Evolutionary conservation across 1,284 basidiomycete species (phyloP).

Genomic region (Rhodotorula sp.): DNA sequence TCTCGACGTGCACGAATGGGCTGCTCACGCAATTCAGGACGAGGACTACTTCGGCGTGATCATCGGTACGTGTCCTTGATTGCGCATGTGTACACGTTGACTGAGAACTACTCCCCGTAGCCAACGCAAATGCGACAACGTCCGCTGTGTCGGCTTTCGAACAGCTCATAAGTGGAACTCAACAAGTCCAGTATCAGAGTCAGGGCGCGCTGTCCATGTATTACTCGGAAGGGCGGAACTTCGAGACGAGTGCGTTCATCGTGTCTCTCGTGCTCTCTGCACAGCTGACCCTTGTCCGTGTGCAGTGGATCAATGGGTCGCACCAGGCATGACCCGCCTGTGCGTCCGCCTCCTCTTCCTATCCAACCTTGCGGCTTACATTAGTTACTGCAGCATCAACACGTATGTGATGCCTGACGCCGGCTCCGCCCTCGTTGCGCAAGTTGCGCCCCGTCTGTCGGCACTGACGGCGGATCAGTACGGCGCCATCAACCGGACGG

Average conservation of each 20-base stretch:
- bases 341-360: slow-evolving; percentile 15
- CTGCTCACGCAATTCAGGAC: slow-evolving; percentile 41
- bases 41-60: slow-evolving; percentile 49
- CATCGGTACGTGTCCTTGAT: slow-evolving; percentile 26
- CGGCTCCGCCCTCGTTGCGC: slow-evolving; percentile 37
- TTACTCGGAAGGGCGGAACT: slow-evolving; percentile 48
- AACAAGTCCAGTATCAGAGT: neutral
- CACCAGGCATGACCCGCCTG: slow-evolving; percentile 39
- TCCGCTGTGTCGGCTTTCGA: slow-evolving; percentile 40
- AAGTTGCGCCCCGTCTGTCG: slow-evolving; percentile 41
- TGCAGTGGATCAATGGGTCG: slow-evolving; percentile 47
- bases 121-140: slow-evolving; percentile 48
- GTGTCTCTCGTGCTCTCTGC: neutral
- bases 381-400: slow-evolving; percentile 2
- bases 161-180: slow-evolving; percentile 36
- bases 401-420: slow-evolving; percentile 16
- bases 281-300: neutral
- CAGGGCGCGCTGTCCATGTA: slow-evolving; percentile 45
- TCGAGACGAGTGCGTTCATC: slow-evolving; percentile 40
- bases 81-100: slow-evolving; percentile 12
- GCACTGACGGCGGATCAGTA: slow-evolving; percentile 16
- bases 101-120: neutral
- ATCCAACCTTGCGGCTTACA: slow-evolving; percentile 11
- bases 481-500: slow-evolving; percentile 36
- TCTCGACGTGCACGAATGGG: slow-evolving; percentile 41